phyloP scores from a whole-genome alignment of 306 rosid species.

The Senna siamea region DNA sequence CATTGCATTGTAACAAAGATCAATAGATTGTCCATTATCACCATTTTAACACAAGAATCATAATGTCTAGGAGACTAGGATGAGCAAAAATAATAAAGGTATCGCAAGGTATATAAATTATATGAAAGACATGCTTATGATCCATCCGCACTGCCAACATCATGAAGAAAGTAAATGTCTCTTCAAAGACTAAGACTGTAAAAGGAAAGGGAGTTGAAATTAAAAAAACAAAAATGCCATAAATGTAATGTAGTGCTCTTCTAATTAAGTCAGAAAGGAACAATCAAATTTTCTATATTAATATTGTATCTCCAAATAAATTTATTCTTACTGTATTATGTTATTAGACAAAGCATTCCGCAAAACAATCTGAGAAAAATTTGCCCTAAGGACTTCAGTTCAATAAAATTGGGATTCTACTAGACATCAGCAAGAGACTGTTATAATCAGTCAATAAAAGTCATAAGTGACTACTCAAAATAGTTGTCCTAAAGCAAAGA shows the following conservation, averaged over 20 bases:
- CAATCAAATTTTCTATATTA: not conserved
- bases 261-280: not conserved
- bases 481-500: not conserved
- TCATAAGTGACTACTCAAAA: not conserved
- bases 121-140: not conserved
- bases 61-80: not conserved
- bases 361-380: not conserved
- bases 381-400: not conserved
- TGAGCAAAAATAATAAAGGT: slow-evolving; percentile 19
- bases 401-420: not conserved
- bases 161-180: not conserved
- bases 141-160: not conserved
- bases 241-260: too few species aligned
- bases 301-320: not conserved
- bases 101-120: slow-evolving; percentile 16
- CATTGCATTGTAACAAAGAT: slow-evolving; percentile 23
- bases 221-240: not conserved
- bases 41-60: slow-evolving; percentile 9
- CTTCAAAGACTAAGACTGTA: not conserved
- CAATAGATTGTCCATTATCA: slow-evolving; percentile 22
- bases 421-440: not conserved
- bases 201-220: not conserved
- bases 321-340: not conserved
- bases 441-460: not conserved
- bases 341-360: not conserved